Base-by-base conservation (phyloP, 2,329 filamentous ascomycete species). In the Colletotrichum plurivorum region DNA sequence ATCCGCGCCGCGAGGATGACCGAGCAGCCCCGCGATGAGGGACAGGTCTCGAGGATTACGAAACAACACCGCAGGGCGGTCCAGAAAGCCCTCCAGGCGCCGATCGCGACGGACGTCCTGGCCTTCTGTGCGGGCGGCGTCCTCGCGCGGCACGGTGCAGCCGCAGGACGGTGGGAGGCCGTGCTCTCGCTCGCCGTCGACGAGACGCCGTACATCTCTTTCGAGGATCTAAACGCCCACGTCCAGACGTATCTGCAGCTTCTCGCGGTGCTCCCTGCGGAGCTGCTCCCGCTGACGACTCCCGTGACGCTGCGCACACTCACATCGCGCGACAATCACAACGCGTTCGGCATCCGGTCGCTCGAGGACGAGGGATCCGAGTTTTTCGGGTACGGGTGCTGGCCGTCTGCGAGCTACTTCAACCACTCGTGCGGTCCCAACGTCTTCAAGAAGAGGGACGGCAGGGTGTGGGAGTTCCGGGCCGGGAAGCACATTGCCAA, bases 281-380 rank as follows among this genome's bases (percentile, higher is more conserved):
- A 41, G 1, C 43, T 69, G 9, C 49, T 69, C 31, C 18, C 62
- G n/a, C 22, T 66, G n/a, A n/a, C 18, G 10, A 69, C 66, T n/a
- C 61, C 62, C 12, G 54, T 51, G 49, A 55, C 62, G 31, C 51
- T 69, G 4, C 22, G 49, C 5, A 54, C 45, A 7, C 48, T 69
- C 61, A 54, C 63, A 16, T 69, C 66, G 31, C 66, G 63, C 43
- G 66, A 69, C 22, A 69, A 54, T 39, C 66, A 69, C 25, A 69
- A 69, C 12, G 49, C 66, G 6, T 69, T 69, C 22, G 66, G 66
- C 15, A 66, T 69, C 41, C 66, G 66, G 10, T 69, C 66, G 7
- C 45, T 69, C 27, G 66, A 69, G 43, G 66, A 69, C n/a, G 66
- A 69, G 5, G 66, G 66, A 15, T 69, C 66, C 31, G 66, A 69